These are phyloP conservation scores for Durotheca rogersii DNA, from an alignment of 495 filamentous ascomycete species.

Conservation along the genomic window DNA sequence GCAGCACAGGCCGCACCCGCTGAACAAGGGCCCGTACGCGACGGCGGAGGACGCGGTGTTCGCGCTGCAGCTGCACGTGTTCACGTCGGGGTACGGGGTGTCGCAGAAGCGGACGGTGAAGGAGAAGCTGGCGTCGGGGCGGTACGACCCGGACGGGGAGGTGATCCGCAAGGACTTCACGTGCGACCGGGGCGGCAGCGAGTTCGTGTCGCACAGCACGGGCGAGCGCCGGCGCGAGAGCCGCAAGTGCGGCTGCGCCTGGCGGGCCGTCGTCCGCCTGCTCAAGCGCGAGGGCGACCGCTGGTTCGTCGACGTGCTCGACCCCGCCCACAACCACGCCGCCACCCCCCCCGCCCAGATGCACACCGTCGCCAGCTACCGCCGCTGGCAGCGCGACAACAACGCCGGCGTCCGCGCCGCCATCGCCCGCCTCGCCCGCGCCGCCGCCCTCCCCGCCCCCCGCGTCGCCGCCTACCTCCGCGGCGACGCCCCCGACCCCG, in stretches of 20 bases:
- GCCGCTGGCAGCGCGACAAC: conserved; percentile 36
- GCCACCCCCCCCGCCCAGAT: conserved; percentile 31
- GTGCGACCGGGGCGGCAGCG: conserved; percentile 34
- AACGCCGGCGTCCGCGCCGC: conserved; percentile 32
- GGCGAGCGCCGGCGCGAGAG: conserved; percentile 34
- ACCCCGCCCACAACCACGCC: conserved; percentile 31
- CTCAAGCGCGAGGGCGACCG: conserved; percentile 32
- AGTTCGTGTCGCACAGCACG: conserved; percentile 33
- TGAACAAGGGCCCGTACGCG: conserved; percentile 62
- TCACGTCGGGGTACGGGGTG: conserved; percentile 35
- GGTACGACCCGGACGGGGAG: conserved; percentile 30
- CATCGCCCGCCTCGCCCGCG: conserved; percentile 23
- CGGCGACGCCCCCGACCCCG: conserved; percentile 24
- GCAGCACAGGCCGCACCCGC: conserved; percentile 65
- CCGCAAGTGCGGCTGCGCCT: conserved; percentile 33
- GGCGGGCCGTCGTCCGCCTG: conserved; percentile 31
- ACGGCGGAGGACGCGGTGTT: conserved; percentile 32
- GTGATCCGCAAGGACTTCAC: conserved; percentile 35
- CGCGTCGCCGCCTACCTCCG: conserved; percentile 30
- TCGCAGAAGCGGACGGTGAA: conserved; percentile 37
- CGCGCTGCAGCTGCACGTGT: conserved; percentile 33
- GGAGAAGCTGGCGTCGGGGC: conserved; percentile 34
- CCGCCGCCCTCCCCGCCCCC: conserved; percentile 32
- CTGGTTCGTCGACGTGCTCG: conserved; percentile 33
- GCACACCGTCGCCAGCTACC: conserved; percentile 34